Evolutionary conservation across 2,329 filamentous ascomycete species (phyloP), one percentile per base, ranked within the genome.

Genomic region (Pestalotiopsis sp.): DNA sequence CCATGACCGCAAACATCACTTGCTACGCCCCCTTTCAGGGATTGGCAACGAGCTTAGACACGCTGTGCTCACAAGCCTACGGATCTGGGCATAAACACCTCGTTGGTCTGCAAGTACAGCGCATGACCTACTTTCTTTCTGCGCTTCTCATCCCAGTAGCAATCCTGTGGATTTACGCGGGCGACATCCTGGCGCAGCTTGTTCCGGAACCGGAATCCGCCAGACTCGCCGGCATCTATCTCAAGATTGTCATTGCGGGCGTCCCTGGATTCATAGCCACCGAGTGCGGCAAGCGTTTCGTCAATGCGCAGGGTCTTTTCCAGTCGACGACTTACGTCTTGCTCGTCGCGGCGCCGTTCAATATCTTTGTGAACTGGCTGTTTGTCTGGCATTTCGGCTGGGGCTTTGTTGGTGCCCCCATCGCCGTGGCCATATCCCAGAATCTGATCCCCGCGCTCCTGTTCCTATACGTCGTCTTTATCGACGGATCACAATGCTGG

Each of bases 41-140:
- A n/a, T 86, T 98, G 14, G 92, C 94, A 1, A 98, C 95, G 4
- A 93, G 92, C 71, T 85, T 98, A 49, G 95, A 98, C 80, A 98
- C 95, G 0, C 89, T 98, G 2, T 98, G 95, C 79, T 90, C 95
- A 0, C 95, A 98, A 80, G 95, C 96, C 0, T 98, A 97, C 77
- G 95, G 96, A 2, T 97, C 93, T 0, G 95, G 95, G 0, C 92
- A 92, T 78, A 97, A 92, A 77, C 92, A 95, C 73, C 88, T 98
- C 4, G 95, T 98, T 69, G 95, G 93, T 1, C 80, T 96, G 67
- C 93, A 96, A 75, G 84, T 94, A 71, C 92, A 96, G 79, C 86
- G 93, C 63, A 95, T 95, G 92, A 83, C 91, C 1, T 92, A 87
- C 76, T 95, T 97, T 76, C 84, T 95, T 3, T 89, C 91, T 85